These are phyloP conservation scores for Fusarium concolor DNA, from an alignment of 2,329 filamentous ascomycete genomes.

Conservation along the genomic window DNA sequence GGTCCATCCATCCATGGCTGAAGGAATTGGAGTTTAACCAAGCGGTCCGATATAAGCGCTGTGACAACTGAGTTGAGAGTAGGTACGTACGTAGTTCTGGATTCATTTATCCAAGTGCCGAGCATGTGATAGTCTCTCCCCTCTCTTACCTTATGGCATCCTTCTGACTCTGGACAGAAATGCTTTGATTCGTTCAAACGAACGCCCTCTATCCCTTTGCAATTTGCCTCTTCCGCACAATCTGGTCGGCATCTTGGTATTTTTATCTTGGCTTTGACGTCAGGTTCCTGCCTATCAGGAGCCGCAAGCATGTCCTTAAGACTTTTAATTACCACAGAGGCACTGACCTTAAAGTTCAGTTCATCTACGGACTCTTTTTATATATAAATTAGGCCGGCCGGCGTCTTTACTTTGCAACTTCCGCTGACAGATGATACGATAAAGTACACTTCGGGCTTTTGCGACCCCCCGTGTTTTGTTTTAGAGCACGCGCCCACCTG, in stretches of 20 bases:
- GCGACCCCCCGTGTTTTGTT: constrained; percentile 32
- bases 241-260: background rate
- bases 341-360: background rate
- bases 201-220: background rate
- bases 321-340: constrained; percentile 7
- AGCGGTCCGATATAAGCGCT: constrained; percentile 17
- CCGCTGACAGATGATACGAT: constrained; percentile 21
- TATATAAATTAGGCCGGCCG: background rate
- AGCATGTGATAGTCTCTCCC: constrained; percentile 6
- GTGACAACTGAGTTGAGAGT: background rate
- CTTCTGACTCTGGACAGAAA: background rate
- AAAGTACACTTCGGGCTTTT: constrained; percentile 19
- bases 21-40: background rate
- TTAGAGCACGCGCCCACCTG: constrained; percentile 35
- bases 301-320: constrained; percentile 35
- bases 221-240: constrained; percentile 20
- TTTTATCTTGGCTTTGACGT: constrained; percentile 40
- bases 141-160: no score
- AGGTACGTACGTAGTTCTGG: no score
- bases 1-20: background rate
- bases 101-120: no score
- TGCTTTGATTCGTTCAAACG: background rate
- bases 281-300: constrained; percentile 46
- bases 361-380: background rate
- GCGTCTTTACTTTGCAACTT: background rate